phyloP scores from a whole-genome alignment of 2,329 filamentous ascomycete genomes.

The Paecilomyces formosus region DNA sequence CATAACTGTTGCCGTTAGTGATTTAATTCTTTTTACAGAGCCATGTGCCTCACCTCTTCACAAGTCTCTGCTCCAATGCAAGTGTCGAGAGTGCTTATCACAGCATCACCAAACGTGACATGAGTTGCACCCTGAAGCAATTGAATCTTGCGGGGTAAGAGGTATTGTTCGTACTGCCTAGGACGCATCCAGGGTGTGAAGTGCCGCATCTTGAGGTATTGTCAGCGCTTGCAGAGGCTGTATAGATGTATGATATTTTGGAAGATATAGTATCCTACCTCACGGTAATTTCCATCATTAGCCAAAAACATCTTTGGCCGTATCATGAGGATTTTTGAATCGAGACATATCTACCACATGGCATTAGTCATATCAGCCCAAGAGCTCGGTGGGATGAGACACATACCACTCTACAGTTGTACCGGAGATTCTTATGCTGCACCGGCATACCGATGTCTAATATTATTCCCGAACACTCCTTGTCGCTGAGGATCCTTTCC shows the following conservation, averaged over 20 bases:
- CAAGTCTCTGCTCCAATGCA: constrained; percentile 37
- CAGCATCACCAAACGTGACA: constrained; percentile 59
- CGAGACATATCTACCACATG: constrained; percentile 49
- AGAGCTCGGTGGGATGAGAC: neutral
- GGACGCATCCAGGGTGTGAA: constrained; percentile 56
- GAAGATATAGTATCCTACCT: neutral
- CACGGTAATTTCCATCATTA: constrained; percentile 57
- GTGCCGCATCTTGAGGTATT: constrained; percentile 44
- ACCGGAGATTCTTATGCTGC: constrained; percentile 51
- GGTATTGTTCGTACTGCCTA: constrained; percentile 51
- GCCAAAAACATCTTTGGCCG: constrained; percentile 60
- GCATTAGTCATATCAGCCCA: constrained; percentile 14
- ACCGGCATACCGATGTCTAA: constrained; percentile 7
- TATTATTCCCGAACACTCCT: constrained; percentile 48
- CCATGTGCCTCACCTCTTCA: neutral
- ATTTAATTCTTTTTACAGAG: constrained; percentile 40
- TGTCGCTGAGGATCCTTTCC: constrained; percentile 49
- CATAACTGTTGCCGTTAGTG: constrained; percentile 56
- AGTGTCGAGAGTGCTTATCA: constrained; percentile 55
- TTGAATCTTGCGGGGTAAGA: constrained; percentile 52
- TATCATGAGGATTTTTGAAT: constrained; percentile 62
- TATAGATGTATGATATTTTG: neutral
- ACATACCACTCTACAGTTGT: constrained; percentile 40
- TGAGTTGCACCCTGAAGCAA: constrained; percentile 46
- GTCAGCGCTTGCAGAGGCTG: neutral